Percentiles rank a stretch among this genome's conserved stretches.
phyloP scores from a whole-genome alignment of 306 rosid genomes.

The Pachyrhizus erosus region DNA sequence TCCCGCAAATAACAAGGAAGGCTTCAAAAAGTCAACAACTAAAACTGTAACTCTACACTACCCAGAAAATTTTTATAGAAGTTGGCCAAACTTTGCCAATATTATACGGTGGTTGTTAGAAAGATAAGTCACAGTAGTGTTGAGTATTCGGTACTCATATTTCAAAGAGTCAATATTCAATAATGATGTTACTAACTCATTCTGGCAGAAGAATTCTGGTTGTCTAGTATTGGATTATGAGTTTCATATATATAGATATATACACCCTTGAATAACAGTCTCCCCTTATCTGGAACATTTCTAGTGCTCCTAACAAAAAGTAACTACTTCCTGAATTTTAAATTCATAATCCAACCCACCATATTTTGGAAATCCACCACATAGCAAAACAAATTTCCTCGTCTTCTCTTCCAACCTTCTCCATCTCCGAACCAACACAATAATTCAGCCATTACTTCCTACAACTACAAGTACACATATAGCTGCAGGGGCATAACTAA shows the following conservation, averaged over 20 bases:
- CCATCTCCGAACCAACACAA: constrained; percentile 19
- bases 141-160: neutral
- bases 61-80: neutral
- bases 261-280: neutral
- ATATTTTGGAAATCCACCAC: neutral
- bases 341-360: neutral
- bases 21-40: neutral
- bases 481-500: neutral
- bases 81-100: neutral
- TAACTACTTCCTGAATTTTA: neutral
- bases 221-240: neutral
- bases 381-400: neutral
- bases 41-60: neutral
- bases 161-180: neutral
- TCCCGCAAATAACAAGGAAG: neutral
- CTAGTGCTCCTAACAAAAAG: neutral
- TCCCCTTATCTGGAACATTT: neutral
- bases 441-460: constrained; percentile 24
- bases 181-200: neutral
- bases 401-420: constrained; percentile 15
- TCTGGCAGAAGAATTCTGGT: neutral
- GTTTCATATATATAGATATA: neutral
- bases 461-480: neutral
- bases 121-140: neutral
- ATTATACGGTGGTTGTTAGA: neutral